A percentile compares a stretch with the other conserved stretches of the same genome.
Conservation (phyloP, 805 yeast species). For the Cyberlindnera galapagoensis region DNA sequence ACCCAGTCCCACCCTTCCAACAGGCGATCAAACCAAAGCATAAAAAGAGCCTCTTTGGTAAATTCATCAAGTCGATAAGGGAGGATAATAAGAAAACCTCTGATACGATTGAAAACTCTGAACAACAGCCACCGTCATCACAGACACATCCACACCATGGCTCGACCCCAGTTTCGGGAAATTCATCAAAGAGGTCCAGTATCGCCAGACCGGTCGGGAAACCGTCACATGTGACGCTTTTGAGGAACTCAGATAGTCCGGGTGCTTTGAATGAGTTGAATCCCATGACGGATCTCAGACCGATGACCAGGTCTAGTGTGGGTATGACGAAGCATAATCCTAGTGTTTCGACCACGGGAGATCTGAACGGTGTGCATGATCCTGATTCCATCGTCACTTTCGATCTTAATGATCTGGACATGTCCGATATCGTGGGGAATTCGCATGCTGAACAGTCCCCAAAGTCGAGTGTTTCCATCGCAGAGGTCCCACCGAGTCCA, state of each 20-base stretch:
- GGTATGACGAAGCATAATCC: neutral
- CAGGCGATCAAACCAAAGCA: conserved; percentile 42
- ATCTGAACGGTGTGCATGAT: conserved; percentile 7
- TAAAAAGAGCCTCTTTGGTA: conserved; percentile 22
- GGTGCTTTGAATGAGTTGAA: no score
- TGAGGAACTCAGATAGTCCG: conserved; percentile 1
- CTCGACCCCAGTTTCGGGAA: conserved; percentile 2
- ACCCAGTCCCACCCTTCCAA: conserved; percentile 38
- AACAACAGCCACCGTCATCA: neutral
- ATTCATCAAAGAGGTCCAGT: conserved; percentile 4
- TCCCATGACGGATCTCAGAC: no score
- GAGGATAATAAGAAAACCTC: conserved; percentile 15
- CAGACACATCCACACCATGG: no score
- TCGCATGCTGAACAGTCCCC: conserved; percentile 4
- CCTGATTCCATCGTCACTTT: conserved; percentile 36
- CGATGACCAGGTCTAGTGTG: conserved; percentile 1
- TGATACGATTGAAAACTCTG: neutral
- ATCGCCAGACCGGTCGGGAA: conserved; percentile 4
- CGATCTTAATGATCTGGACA: conserved; percentile 37
- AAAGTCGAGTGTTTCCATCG: no score
- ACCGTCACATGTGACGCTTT: conserved; percentile 8
- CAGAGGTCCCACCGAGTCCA: conserved; percentile 5
- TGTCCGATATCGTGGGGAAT: conserved; percentile 39
- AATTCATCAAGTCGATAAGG: conserved; percentile 22
- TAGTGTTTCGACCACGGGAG: neutral